Evolutionary conservation across 768 basidiomycete species (phyloP).

Genomic region (Pulveroboletus ravenelii): DNA sequence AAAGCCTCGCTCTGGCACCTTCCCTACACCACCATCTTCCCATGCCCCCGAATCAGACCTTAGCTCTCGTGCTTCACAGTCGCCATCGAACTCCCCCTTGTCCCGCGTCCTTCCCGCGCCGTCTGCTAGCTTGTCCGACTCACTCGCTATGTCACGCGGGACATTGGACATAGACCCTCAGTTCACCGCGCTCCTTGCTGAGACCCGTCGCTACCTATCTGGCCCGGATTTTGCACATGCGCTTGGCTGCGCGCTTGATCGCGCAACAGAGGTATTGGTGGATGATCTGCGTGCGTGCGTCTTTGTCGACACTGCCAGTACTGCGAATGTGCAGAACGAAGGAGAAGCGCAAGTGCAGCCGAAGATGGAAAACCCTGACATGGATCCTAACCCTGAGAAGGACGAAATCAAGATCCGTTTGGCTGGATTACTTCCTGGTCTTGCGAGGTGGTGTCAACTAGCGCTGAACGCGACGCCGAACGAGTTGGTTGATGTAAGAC

Average conservation of each 20-base stretch:
- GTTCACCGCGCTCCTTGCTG: slow-evolving; percentile 61
- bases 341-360: slow-evolving; percentile 12
- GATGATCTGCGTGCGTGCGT: slow-evolving; percentile 59
- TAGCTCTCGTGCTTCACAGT: slow-evolving; percentile 27
- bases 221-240: slow-evolving; percentile 69
- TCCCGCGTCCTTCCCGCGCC: slow-evolving; percentile 17
- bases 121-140: not conserved
- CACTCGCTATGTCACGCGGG: slow-evolving; percentile 4
- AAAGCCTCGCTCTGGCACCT: slow-evolving; percentile 1
- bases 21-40: slow-evolving; percentile 23
- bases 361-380: slow-evolving; percentile 18
- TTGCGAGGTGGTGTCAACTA: slow-evolving; percentile 73
- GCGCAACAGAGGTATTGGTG: slow-evolving; percentile 60
- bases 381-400: not conserved
- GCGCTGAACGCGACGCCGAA: slow-evolving; percentile 69
- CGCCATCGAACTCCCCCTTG: slow-evolving; percentile 13
- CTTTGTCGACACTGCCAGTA: slow-evolving; percentile 39
- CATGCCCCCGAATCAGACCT: slow-evolving; percentile 13
- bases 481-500: slow-evolving; percentile 77
- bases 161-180: slow-evolving; percentile 23
- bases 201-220: slow-evolving; percentile 59
- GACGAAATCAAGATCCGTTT: slow-evolving; percentile 56
- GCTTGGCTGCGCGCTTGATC: slow-evolving; percentile 69
- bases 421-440: slow-evolving; percentile 74
- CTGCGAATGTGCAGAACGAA: slow-evolving; percentile 2